A percentile compares a stretch with the other conserved stretches of the same genome.
phyloP scores from a whole-genome alignment of 805 yeast species.

The Barnettozyma vustinii region DNA sequence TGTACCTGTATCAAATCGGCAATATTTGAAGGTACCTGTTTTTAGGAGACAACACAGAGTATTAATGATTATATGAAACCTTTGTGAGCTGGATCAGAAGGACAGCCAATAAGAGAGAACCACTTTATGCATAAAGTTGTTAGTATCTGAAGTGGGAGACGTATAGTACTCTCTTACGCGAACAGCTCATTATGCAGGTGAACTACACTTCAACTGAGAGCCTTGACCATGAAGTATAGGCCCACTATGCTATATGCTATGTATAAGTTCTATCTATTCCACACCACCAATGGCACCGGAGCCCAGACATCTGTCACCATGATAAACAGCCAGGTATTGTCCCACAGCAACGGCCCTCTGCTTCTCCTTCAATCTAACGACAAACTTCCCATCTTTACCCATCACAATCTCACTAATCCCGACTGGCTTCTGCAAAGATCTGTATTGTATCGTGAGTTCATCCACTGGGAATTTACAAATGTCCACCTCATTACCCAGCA shows the following conservation, averaged over 20 bases:
- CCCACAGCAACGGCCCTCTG: constrained; percentile 86
- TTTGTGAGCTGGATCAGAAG: too few relatives aligned
- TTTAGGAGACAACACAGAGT: too few relatives aligned
- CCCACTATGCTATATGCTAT: background rate
- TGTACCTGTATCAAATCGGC: too few relatives aligned
- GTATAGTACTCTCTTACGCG: too few relatives aligned
- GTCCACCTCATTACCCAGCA: constrained; percentile 8
- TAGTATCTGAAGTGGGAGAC: too few relatives aligned
- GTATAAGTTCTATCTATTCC: constrained; percentile 6
- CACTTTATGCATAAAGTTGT: too few relatives aligned
- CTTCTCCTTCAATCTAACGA: constrained; percentile 36
- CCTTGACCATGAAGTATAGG: too few relatives aligned
- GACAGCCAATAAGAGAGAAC: too few relatives aligned
- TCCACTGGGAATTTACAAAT: constrained; percentile 9
- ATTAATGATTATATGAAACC: too few relatives aligned
- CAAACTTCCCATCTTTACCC: constrained; percentile 14
- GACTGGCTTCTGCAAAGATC: constrained; percentile 67
- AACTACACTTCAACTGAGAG: too few relatives aligned
- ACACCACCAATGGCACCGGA: constrained; percentile 38
- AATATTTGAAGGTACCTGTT: too few relatives aligned
- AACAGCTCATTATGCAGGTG: too few relatives aligned
- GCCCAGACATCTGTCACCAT: constrained; percentile 64
- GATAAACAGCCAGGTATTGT: constrained; percentile 73
- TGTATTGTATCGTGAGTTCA: constrained; percentile 50
- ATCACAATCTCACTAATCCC: constrained; percentile 26